A percentile compares a stretch with the other conserved stretches of the same genome.
Conservation (phyloP, 2,329 filamentous ascomycete species). For the Sclerotinia spermophila region DNA sequence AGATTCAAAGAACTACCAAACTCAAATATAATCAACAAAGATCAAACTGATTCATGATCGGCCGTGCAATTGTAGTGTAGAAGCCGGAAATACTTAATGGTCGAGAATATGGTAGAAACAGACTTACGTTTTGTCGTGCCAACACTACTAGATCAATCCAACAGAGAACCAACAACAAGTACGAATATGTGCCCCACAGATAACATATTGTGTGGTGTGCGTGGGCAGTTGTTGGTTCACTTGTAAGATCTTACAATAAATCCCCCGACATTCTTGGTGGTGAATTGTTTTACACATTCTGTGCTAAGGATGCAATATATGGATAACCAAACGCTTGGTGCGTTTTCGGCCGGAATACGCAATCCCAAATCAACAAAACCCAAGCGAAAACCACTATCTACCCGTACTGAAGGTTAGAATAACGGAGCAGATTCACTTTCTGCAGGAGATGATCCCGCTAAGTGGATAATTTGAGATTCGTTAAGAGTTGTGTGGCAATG, state of each 20-base stretch:
- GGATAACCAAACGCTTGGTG: background rate
- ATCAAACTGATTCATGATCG: background rate
- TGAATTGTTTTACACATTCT: background rate
- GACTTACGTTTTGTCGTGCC: background rate
- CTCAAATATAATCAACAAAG: background rate
- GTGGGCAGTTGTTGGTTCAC: background rate
- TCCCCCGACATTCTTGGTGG: background rate
- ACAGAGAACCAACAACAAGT: background rate
- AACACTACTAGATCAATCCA: background rate
- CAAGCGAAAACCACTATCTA: background rate
- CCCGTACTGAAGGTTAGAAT: background rate
- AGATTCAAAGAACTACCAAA: background rate
- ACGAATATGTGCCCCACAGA: background rate
- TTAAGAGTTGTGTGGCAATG: background rate
- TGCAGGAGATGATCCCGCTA: background rate
- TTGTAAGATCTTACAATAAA: background rate
- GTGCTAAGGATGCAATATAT: background rate
- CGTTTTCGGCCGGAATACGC: background rate
- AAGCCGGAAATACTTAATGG: background rate
- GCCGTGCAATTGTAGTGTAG: background rate
- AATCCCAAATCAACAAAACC: background rate
- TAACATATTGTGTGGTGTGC: background rate
- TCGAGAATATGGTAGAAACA: background rate
- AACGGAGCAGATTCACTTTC: too few species aligned
- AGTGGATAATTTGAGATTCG: background rate